Evolutionary conservation across 2,329 filamentous ascomycete species (phyloP).

Genomic region (Neopestalotiopsis clavispora): DNA sequence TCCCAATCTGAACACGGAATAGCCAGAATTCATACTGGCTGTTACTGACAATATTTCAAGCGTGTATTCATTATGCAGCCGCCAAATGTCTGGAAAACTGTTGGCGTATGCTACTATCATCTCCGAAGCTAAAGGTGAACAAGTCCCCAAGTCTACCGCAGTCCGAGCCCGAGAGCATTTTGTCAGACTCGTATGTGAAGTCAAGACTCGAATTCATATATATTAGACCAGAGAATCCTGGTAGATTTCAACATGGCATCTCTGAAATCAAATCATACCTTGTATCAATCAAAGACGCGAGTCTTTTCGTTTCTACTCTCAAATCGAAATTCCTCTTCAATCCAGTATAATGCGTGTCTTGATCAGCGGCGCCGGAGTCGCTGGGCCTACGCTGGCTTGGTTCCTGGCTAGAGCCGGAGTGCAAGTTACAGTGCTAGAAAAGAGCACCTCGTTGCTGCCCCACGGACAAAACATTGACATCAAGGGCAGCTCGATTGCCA

Average conservation of each 20-base stretch:
- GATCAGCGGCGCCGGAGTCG: slow-evolving; percentile 14
- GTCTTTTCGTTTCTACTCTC: not conserved
- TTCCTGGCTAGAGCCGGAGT: slow-evolving; percentile 10
- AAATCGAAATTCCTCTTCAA: not conserved
- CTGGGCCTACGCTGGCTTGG: slow-evolving; percentile 13
- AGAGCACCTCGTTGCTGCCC: not conserved
- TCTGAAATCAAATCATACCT: not conserved
- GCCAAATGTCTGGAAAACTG: no score
- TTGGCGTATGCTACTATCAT: accelerated
- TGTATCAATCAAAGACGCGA: not conserved
- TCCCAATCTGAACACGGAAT: not conserved
- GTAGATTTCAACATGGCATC: not conserved
- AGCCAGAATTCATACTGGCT: not conserved
- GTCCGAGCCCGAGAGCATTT: not conserved
- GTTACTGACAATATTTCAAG: not conserved
- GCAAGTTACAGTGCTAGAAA: slow-evolving; percentile 7
- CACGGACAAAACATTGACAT: slow-evolving; percentile 11
- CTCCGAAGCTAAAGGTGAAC: not conserved
- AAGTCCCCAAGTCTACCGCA: not conserved
- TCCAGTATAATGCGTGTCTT: slow-evolving; percentile 1
- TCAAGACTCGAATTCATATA: no score
- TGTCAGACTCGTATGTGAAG: not conserved
- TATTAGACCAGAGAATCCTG: not conserved
- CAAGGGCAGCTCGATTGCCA: not conserved
- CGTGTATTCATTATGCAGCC: not conserved